A percentile compares a stretch with the other conserved stretches of the same genome.
These are phyloP conservation scores for Sporisorium scitamineum DNA, from an alignment of 1,284 basidiomycete species.

Conservation along the genomic window DNA sequence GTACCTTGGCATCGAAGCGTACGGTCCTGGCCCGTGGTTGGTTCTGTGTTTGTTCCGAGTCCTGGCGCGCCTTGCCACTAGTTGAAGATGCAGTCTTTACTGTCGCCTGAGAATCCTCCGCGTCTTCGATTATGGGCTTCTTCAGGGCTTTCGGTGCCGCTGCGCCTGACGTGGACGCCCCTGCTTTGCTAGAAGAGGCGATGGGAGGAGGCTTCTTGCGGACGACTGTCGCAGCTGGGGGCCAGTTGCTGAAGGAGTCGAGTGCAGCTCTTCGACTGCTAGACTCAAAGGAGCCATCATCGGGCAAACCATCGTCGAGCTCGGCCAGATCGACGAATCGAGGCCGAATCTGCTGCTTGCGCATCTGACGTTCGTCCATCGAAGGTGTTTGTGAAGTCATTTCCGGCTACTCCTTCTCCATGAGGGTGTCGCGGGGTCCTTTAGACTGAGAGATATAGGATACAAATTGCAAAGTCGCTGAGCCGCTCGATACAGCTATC, in stretches of 20 bases:
- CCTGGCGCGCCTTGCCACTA: not conserved
- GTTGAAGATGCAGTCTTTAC: not conserved
- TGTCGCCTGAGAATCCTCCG: not conserved
- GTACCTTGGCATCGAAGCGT: slow-evolving; percentile 15
- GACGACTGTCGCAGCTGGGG: slow-evolving; percentile 55
- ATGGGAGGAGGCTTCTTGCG: slow-evolving; percentile 46
- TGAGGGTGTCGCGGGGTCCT: not conserved
- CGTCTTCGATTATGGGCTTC: slow-evolving; percentile 14
- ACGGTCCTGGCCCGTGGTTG: slow-evolving; percentile 10
- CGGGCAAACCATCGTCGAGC: slow-evolving; percentile 36
- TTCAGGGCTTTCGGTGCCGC: not conserved
- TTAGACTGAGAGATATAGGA: too few relatives aligned
- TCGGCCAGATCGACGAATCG: slow-evolving; percentile 55
- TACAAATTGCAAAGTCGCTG: too few relatives aligned
- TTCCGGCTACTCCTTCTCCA: not conserved
- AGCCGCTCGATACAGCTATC: not conserved
- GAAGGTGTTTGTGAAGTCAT: slow-evolving; percentile 28
- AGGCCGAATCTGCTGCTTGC: slow-evolving; percentile 58
- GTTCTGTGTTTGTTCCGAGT: not conserved
- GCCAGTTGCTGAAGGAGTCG: slow-evolving; percentile 52
- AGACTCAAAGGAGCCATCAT: slow-evolving; percentile 3
- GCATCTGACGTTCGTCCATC: slow-evolving; percentile 28
- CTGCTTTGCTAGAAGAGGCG: slow-evolving; percentile 19
- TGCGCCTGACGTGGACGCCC: not conserved
- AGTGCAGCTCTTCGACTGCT: slow-evolving; percentile 29